phyloP scores from a whole-genome alignment of 129 eudicot genomes.

The Pseudognaphalium luteoalbum region DNA sequence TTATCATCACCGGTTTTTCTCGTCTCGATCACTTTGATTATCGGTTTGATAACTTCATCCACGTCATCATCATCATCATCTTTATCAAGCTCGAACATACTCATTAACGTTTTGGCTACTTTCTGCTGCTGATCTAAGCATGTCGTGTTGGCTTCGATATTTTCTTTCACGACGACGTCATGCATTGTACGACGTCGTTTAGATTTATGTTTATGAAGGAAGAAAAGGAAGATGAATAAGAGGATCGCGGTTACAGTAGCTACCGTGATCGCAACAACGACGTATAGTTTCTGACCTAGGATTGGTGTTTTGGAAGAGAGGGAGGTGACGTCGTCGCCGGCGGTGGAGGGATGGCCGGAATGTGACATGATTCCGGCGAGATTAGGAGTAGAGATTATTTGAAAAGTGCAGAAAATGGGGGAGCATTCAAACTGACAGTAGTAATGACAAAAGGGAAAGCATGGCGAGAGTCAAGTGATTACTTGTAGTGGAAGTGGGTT shows the following conservation, averaged over 20 bases:
- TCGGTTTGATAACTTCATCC: not conserved
- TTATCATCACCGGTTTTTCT: conserved; percentile 37
- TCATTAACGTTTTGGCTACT: conserved; percentile 20
- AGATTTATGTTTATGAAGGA: conserved; percentile 34
- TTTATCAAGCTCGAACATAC: conserved; percentile 38
- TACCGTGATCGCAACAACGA: conserved; percentile 39
- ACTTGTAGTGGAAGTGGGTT: conserved; percentile 19
- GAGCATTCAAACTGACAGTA: conserved; percentile 24
- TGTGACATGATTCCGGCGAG: conserved; percentile 42
- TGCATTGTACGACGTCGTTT: conserved; percentile 26
- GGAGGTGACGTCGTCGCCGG: conserved; percentile 4
- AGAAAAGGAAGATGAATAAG: conserved; percentile 35
- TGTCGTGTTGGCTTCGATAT: conserved; percentile 11
- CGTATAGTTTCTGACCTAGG: conserved; percentile 59
- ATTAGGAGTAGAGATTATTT: not conserved
- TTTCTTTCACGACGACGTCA: not conserved
- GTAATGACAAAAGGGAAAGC: conserved; percentile 37
- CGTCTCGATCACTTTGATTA: conserved; percentile 33
- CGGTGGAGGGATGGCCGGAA: conserved; percentile 41
- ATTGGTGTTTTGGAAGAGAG: conserved; percentile 50
- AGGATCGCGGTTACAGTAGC: conserved; percentile 29
- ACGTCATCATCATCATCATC: conserved; percentile 14
- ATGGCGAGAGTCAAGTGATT: conserved; percentile 43
- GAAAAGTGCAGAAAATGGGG: not conserved
- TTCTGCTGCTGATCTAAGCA: conserved; percentile 25